Conservation (phyloP, 768 basidiomycete genomes). For the Termitomyces heimii region DNA sequence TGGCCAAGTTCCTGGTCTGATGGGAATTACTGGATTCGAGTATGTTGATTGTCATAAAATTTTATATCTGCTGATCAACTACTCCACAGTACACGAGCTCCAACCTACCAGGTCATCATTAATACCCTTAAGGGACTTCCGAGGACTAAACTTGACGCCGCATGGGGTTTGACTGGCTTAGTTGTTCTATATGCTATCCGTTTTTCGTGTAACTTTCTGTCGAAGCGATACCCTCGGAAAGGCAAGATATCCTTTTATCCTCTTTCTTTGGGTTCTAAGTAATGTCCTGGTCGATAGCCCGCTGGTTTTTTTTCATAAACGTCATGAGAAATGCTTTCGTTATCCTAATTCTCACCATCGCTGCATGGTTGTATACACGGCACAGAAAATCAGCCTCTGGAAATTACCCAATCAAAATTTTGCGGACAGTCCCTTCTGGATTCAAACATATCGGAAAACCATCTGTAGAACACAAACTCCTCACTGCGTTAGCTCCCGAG, state of each 20-base stretch:
- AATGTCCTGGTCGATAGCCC: conserved; percentile 34
- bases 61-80: background rate
- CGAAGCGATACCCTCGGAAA: conserved; percentile 55
- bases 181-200: conserved; percentile 66
- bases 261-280: background rate
- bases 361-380: conserved; percentile 80
- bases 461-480: conserved; percentile 34
- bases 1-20: conserved; percentile 83
- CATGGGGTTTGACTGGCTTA: conserved; percentile 81
- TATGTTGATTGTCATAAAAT: conserved; percentile 25
- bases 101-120: conserved; percentile 86
- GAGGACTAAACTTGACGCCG: conserved; percentile 71
- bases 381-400: conserved; percentile 51
- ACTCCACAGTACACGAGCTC: conserved; percentile 65
- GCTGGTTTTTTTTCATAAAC: conserved; percentile 71
- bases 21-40: conserved; percentile 87
- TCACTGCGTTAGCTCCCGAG: conserved; percentile 66
- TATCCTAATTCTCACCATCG: conserved; percentile 79
- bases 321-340: conserved; percentile 85
- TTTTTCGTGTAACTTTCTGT: conserved; percentile 40
- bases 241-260: conserved; percentile 29
- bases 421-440: conserved; percentile 81
- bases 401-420: conserved; percentile 79
- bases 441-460: conserved; percentile 55
- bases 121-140: conserved; percentile 85